These are phyloP conservation scores for Lachnum nothofagi DNA, from an alignment of 2,329 filamentous ascomycete genomes.

Conservation along the genomic window DNA sequence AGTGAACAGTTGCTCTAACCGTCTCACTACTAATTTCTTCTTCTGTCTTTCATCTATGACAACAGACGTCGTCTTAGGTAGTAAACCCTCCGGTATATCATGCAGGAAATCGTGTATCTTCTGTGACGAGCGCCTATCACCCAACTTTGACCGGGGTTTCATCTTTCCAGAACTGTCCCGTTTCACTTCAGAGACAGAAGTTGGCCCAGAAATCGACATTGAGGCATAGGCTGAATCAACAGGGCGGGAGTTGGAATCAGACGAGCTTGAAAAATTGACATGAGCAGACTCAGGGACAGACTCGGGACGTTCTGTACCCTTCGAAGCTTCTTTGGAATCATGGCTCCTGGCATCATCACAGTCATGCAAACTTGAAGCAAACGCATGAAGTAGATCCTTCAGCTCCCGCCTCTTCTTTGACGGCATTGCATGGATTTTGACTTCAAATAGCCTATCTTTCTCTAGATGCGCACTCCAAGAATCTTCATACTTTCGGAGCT, in stretches of 20 bases:
- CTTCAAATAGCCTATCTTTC: slow-evolving; percentile 76
- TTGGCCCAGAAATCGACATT: slow-evolving; percentile 45
- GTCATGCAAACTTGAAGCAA: slow-evolving; percentile 58
- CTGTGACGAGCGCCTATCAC: too few relatives aligned
- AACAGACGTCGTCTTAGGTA: slow-evolving; percentile 54
- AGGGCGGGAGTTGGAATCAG: slow-evolving; percentile 35
- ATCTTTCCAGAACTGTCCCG: background rate
- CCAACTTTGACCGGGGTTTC: slow-evolving; percentile 1
- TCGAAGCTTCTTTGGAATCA: background rate
- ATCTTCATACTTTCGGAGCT: slow-evolving; percentile 66
- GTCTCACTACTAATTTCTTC: slow-evolving; percentile 70
- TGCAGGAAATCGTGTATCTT: too few relatives aligned
- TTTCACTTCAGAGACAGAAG: slow-evolving; percentile 31
- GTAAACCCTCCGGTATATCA: slow-evolving; percentile 65
- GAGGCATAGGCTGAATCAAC: slow-evolving; percentile 59
- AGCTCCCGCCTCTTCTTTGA: slow-evolving; percentile 70
- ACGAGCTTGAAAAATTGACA: slow-evolving; percentile 16
- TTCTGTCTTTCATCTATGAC: slow-evolving; percentile 66
- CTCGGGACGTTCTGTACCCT: slow-evolving; percentile 41
- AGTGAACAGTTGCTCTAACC: slow-evolving; percentile 76
- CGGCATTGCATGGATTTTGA: slow-evolving; percentile 70
- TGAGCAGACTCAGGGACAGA: slow-evolving; percentile 23
- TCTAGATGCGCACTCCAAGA: slow-evolving; percentile 61
- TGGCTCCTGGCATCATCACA: slow-evolving; percentile 38
- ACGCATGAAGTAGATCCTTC: slow-evolving; percentile 66